Conservation (phyloP, 371 early-diverging fungal species). For the Mortierella sp. region DNA sequence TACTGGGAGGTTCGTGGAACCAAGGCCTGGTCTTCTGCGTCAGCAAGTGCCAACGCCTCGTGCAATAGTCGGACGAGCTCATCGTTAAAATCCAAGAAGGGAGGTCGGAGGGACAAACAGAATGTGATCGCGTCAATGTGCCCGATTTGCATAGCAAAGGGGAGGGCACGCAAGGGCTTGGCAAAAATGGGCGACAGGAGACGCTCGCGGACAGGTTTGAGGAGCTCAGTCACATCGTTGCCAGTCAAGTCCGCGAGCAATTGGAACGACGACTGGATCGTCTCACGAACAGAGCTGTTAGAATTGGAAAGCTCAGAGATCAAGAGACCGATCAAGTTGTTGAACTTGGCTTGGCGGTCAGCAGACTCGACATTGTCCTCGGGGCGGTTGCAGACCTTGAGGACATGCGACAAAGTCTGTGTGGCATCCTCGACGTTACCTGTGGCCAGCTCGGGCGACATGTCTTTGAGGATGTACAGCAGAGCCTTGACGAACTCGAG, state of each 20-base stretch:
- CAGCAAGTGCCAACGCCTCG: conserved; percentile 95
- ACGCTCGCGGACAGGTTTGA: conserved; percentile 88
- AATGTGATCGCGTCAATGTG: conserved; percentile 98
- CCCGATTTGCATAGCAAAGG: conserved; percentile 98
- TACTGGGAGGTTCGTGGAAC: conserved; percentile 88
- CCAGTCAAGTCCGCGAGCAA: conserved; percentile 85
- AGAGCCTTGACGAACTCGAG: conserved; percentile 94
- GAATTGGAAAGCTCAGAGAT: conserved; percentile 95
- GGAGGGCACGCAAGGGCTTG: conserved; percentile 96
- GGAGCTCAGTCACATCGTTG: conserved; percentile 86
- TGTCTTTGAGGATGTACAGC: conserved; percentile 95
- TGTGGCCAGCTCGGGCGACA: conserved; percentile 85
- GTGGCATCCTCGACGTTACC: conserved; percentile 84
- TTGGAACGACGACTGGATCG: conserved; percentile 87
- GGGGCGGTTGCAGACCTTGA: conserved; percentile 87
- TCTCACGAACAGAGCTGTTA: conserved; percentile 90
- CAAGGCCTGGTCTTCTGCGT: conserved; percentile 97
- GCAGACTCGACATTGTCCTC: conserved; percentile 69
- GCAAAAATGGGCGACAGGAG: conserved; percentile 96
- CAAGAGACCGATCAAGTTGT: conserved; percentile 84
- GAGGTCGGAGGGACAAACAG: conserved; percentile 92
- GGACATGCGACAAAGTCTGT: conserved; percentile 81
- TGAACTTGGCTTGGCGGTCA: conserved; percentile 74
- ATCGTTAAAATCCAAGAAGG: conserved; percentile 93
- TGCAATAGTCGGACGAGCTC: conserved; percentile 92